Evolutionary conservation across 2,329 filamentous ascomycete genomes (phyloP), one percentile per base, ranked within the genome.

Genomic region (Nemania sp.): DNA sequence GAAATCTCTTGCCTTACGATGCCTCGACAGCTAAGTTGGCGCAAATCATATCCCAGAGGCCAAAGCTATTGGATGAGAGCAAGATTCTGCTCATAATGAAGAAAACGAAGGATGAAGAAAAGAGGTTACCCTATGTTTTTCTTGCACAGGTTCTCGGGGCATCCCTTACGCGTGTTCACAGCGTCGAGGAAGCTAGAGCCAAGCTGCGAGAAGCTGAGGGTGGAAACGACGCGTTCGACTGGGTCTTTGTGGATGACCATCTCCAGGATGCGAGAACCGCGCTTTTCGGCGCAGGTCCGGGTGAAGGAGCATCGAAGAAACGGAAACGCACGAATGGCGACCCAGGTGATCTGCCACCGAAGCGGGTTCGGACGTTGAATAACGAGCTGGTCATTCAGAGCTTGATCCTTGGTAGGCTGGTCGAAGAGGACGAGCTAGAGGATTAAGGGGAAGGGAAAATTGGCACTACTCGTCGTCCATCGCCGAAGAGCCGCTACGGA

Each of bases 301-400:
- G 66, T 62, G 70, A 54, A 74, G 70, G 81, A 73, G 70, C 77
- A 72, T 68, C 73, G 21, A 77, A 72, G 68, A 71, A 78, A 67
- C 75, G 76, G 56, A 82, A 82, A 69, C 75, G 80, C 66, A 73
- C 69, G n/a, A 71, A 68, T 3, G 20, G 45, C 12, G 43, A 3
- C n/a, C 25, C 52, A 39, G 35, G 4, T 10, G 69, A 68, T 18
- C 71, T 77, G 15, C 70, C 77, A 45, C 78, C 81, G 12, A 80
- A 82, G 68, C 83, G 76, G 62, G 80, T 92, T 39, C 84, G 83
- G 64, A 83, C 95, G 46, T 83, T 96, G 54, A 89, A 88, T 57
- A 89, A 96, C 73, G 94, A 98, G 76, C 87, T 94, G 72, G 87
- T 98, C 20, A 88, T 96, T 57, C 94, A 99, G 80, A 97, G 92